Base-by-base conservation (phyloP, 192 early-diverging fungal genomes). In the Rhizophagus clarus region DNA sequence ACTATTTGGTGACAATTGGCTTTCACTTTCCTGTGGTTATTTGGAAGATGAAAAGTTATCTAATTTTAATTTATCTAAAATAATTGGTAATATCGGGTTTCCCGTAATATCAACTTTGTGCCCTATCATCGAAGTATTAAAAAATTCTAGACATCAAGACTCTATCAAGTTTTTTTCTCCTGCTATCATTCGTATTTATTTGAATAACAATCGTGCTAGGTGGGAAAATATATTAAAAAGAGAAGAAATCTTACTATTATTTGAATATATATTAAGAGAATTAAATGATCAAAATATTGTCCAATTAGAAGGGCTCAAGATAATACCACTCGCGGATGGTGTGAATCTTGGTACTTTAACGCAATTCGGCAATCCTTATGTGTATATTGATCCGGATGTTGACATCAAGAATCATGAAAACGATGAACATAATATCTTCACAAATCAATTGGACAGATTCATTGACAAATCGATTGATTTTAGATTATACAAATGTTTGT, bases 251-350 rank as follows among this genome's bases (percentile, higher is more conserved):
- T 40, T 70, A 22, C 12, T 2, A 11, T 70, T 70, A n/a, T 40
- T 70, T 45, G 20, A 11, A 9, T 70, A 70, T 42, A 42, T 70
- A 42, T 37, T 70, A n/a, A n/a, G 11, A 9, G 68, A 70, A 26
- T 37, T 70, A n/a, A n/a, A n/a, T 9, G n/a, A 70, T 40, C 8
- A 70, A 24, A 70, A 24, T 6, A 26, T 42, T 70, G 11, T 3
- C 11, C 28, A 72, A 51, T 72, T 72, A 29, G 40, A 51, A 49
- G 15, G 15, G 0, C 10, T 72, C 0, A 24, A 26, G 51, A 49
- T 72, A 37, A 72, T 72, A 20, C 71, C 71, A 29, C 28, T 72
- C 11, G 40, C 71, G 8, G 45, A 72, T 72, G 42, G 24, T 29
- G 6, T n/a, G 7, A 40, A 40, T 40, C 51, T 72, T 3, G 71